Base-by-base conservation (phyloP, 768 basidiomycete species). In the Coprinopsis strossmayeri region DNA sequence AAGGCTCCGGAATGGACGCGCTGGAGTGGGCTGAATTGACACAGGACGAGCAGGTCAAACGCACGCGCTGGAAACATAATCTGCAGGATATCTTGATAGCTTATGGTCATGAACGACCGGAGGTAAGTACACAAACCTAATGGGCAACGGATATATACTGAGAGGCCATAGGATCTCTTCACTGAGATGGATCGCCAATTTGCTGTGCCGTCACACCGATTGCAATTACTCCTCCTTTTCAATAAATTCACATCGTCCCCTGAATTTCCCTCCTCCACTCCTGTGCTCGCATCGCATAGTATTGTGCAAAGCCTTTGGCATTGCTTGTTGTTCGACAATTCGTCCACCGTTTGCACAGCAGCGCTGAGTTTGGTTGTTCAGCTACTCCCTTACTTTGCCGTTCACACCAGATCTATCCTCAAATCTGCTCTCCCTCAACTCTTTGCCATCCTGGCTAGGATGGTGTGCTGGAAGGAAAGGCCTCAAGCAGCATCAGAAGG, bases 1-100 rank as follows among this genome's bases (percentile, higher is more conserved):
- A 88, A 58, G 77, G 75, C 18, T 88, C 86, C 2, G 79, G 78
- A 2, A 74, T 78, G 37, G 89, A 91, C 59, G 72, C 81, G 25
- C 59, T 91, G 28, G 89, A 91, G 57, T 84, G 83, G 79, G 81
- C 82, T 12, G 77, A 74, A 35, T 65, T 89, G 47, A 78, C 82
- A 57, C 70, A 73, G 53, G 75, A 73, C 20, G 77, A 87, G 56
- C 74, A 82, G 44, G 76, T 77, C 47, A 74, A 71, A 58, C 71
- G 75, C 54, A 69, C 72, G 12, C 68, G 75, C 23, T 92, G 89
- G 89, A 91, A 89, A 64, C 64, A 67, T 24, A 92, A 88, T 60
- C 67, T 92, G 51, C 87, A 91, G 60, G 83, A 87, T 55, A 74
- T 87, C 17, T 69, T 91, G 34, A 69, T 88, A 34, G 74, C 69